Base-by-base conservation (phyloP, 768 basidiomycete genomes). In the Psilocybe azurescens region DNA sequence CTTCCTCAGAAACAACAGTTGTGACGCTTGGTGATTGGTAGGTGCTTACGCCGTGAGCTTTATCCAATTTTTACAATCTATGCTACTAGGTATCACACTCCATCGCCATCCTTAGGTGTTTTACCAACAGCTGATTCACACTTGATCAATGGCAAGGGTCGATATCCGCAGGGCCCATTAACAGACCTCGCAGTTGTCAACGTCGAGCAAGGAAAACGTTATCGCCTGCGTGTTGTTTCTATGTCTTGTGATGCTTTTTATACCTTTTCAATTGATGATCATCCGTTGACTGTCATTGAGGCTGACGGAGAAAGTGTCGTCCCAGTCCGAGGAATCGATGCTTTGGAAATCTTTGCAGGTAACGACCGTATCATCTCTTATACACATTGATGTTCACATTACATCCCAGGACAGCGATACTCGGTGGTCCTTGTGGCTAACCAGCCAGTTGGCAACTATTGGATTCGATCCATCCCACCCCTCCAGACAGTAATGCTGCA, bases 251-350 rank as follows among this genome's bases (percentile, higher is more conserved):
- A 80, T 56, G 76, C 81, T 1, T 71, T 74, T 61, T 82, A 70
- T 59, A 38, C 57, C 0, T 83, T 86, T 64, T 80, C 81, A 5
- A 81, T 83, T 39, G 77, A 79, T 55, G 72, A 73, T 0, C 83
- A 85, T 59, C 79, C 78, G 46, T 75, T 80, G 73, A 85, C 81
- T 3, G 73, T 87, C 57, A 86, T 87, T 38, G 85, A 87, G 64
- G 81, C 70, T 1, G 86, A 87, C 51, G 80, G 82, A 1, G 73
- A 69, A 53, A 79, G 79, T 64, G 77, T 77, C 0, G 46, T 67
- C 28, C 83, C 86, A 1, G 65, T 81, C 13, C 32, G 32, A n/a
- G 69, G 71, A 3, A 83, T 83, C 4, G 80, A 83, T 46, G 74
- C 70, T 11, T 67, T 79, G 29, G 64, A 81, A 32, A 80, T 88